phyloP scores from a whole-genome alignment of 2,329 filamentous ascomycete species.

The Capronia epimyces region DNA sequence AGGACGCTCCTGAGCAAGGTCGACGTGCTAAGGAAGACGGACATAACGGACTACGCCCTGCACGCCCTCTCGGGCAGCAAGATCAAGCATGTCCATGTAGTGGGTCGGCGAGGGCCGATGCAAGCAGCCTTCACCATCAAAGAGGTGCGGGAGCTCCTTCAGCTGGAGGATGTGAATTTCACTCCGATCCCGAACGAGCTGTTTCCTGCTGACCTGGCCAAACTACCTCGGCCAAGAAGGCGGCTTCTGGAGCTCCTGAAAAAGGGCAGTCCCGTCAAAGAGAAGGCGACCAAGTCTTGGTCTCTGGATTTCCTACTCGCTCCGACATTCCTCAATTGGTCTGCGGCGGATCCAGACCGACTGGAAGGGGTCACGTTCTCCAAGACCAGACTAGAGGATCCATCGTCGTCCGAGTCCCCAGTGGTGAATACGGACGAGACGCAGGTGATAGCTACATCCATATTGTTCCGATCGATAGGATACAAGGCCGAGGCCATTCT shows the following conservation, averaged over 20 bases:
- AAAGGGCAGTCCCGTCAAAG: constrained; percentile 60
- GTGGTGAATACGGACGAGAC: constrained; percentile 46
- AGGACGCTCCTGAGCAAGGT: constrained; percentile 76
- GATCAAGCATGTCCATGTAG: constrained; percentile 74
- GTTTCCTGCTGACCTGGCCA: constrained; percentile 61
- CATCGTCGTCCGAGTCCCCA: constrained; percentile 48
- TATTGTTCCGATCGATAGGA: constrained; percentile 90
- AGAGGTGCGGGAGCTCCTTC: constrained; percentile 82
- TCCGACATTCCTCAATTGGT: constrained; percentile 62
- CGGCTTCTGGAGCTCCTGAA: constrained; percentile 74
- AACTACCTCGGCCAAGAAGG: constrained; percentile 68
- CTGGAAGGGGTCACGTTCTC: constrained; percentile 64
- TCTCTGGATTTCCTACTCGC: constrained; percentile 80
- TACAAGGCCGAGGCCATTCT: constrained; percentile 77
- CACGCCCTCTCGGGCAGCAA: constrained; percentile 65
- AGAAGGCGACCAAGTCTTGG: constrained; percentile 63
- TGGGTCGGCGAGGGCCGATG: constrained; percentile 82
- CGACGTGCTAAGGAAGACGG: constrained; percentile 68
- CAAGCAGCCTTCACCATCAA: constrained; percentile 96
- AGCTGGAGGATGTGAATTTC: constrained; percentile 66
- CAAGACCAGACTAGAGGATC: constrained; percentile 46
- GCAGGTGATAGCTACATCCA: constrained; percentile 55
- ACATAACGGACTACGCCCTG: constrained; percentile 81
- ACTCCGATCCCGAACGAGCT: constrained; percentile 61
- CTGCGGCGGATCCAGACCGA: constrained; percentile 39